Percentiles rank a stretch among this genome's conserved stretches.
phyloP scores from a whole-genome alignment of 1,284 basidiomycete species.

The Coniophora puteana region DNA sequence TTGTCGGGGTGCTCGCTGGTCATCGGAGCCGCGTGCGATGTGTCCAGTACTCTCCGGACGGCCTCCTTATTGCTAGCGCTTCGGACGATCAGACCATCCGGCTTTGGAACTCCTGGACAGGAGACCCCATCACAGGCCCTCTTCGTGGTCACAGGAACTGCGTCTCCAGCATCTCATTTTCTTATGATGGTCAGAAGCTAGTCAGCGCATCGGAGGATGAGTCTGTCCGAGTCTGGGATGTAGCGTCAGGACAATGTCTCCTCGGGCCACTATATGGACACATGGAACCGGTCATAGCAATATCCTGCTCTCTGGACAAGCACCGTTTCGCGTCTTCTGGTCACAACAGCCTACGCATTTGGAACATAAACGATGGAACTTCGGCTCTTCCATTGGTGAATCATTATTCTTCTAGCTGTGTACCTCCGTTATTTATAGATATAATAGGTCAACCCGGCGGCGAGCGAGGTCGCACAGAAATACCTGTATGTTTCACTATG shows the following conservation, averaged over 20 bases:
- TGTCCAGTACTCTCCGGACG: constrained; percentile 12
- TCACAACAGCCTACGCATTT: constrained; percentile 18
- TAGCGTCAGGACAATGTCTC: constrained; percentile 14
- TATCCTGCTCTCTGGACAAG: too few relatives aligned
- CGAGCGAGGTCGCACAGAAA: not conserved
- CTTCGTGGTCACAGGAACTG: constrained; percentile 22
- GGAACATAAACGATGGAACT: constrained; percentile 23
- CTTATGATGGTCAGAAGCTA: constrained; percentile 18
- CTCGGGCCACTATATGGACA: too few relatives aligned
- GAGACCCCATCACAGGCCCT: constrained; percentile 13
- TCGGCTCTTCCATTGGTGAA: constrained; percentile 20
- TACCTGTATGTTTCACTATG: too few relatives aligned
- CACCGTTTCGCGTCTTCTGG: too few relatives aligned
- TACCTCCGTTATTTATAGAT: constrained; percentile 24
- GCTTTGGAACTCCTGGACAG: constrained; percentile 78
- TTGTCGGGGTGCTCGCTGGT: too few relatives aligned
- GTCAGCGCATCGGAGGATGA: constrained; percentile 28
- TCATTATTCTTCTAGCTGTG: constrained; percentile 22
- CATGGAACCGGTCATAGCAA: constrained; percentile 24
- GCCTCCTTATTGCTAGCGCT: constrained; percentile 29
- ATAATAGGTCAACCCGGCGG: constrained; percentile 17
- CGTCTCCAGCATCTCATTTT: constrained; percentile 24
- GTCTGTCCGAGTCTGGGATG: constrained; percentile 27
- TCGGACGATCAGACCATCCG: constrained; percentile 99
- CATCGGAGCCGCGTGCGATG: constrained; percentile 9